Evolutionary conservation across 306 rosid species (phyloP), one percentile per base, ranked within the genome.

Genomic region (Rosa lucieae): DNA sequence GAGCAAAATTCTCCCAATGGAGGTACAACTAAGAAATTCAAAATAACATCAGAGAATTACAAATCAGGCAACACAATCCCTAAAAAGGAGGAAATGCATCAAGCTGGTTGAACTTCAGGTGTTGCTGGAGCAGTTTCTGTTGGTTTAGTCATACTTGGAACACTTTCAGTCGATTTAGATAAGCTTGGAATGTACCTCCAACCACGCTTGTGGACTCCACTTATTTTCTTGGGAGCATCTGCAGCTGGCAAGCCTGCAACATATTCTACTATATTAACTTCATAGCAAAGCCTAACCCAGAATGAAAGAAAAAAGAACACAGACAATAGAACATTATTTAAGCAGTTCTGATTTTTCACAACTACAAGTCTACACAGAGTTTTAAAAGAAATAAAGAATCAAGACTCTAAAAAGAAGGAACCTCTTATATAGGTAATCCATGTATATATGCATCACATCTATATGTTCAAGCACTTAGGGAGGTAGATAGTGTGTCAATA

Each of bases 171-270:
- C 46, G 86, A 71, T 63, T 79, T 89, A 26, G 85, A 67, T 67
- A 81, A 70, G 81, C 79, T 79, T 55, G 89, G 82, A 73, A 93
- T 87, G 87, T 93, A 93, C 84, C 82, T 92, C 99, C 99, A 96
- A 82, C 99, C 89, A 55, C 99, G 97, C 87, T 96, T 96, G 90
- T 96, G 96, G 79, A 91, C 99, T 80, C 99, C 99, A 71, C 99
- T 91, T 40, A 96, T 89, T 82, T 93, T 93, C 87, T 91, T 96
- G 2, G 99, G 92, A 72, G 89, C 89, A 68, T 88, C 89, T 6
- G 89, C 97, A 47, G 82, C 56, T 14, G 84, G 91, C 84, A 83
- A 82, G 75, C 99, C 98, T 96, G 96, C 84, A 89, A 76, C 53
- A 78, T 75, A 72, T 83, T 69, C 73, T 13, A 55, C 58, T 42